Base-by-base conservation (phyloP, 129 eudicot species). In the Pseudognaphalium luteoalbum region DNA sequence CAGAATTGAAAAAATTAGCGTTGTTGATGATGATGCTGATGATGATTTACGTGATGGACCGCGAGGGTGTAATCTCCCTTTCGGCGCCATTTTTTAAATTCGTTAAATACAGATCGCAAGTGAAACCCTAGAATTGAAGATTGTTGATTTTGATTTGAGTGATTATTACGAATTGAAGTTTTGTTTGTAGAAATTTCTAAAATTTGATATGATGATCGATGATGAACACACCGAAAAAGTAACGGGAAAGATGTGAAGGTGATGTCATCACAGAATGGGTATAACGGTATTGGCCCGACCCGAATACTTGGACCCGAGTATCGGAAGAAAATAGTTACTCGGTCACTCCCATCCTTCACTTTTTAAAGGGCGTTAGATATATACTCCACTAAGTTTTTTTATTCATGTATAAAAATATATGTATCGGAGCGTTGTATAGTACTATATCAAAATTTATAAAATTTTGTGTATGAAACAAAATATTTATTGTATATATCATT, bases 21-120 rank as follows among this genome's bases (percentile, higher is more conserved):
- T 84, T 10, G 91, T 83, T 37, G 96, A 76, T 21, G 90, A 66
- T 50, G 88, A 54, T 64, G 96, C 74, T 33, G 90, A 0, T 25
- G 34, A 60, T 47, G 88, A 37, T 29, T 74, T 85, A 8, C 91
- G 86, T 14, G 84, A 68, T 14, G 82, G 66, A 32, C 51, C 79
- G 1, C 96, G 81, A 8, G 79, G 68, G 37, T 74, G 67, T 79
- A 72, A 82, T 82, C 87, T 82, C 67, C 84, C 93, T 84, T 86
- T 92, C 66, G 79, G 87, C 77, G 76, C 89, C 96, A 90, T 90
- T 65, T 71, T 15, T 21, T 32, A 3, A 2, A 9, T n/a, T 54
- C 60, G 21, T 17, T 16, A 54, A 6, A 35, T 8, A 39, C 11
- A 39, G 47, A 39, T 39, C 47, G 47, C 47, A 39, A 7, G 47